phyloP scores from a whole-genome alignment of 164 flowering plant genomes.

The Vitis labrusca region DNA sequence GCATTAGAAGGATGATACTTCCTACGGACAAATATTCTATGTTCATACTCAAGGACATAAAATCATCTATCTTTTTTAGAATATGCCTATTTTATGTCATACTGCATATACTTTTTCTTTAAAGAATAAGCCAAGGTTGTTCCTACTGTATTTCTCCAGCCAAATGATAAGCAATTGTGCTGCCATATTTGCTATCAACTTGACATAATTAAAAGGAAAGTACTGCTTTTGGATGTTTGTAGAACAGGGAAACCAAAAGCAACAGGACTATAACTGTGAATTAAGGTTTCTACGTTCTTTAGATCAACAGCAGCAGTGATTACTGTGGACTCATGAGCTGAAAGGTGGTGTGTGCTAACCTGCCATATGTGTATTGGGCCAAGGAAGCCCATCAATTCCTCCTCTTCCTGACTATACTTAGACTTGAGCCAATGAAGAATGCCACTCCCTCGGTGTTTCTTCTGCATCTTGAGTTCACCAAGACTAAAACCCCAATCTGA shows the following conservation, averaged over 20 bases:
- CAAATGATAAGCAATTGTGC: not conserved
- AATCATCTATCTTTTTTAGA: not conserved
- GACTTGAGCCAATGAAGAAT: constrained; percentile 31
- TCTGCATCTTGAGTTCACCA: constrained; percentile 35
- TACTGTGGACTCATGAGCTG: no score
- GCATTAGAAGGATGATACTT: no score
- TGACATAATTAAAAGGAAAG: not conserved
- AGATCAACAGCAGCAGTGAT: no score
- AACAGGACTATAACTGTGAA: no score
- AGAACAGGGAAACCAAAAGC: not conserved
- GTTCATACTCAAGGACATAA: not conserved
- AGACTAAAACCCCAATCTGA: constrained; percentile 47
- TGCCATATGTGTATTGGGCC: constrained; percentile 57
- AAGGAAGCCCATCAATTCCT: constrained; percentile 35
- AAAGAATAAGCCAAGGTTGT: not conserved
- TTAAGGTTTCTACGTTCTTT: no score
- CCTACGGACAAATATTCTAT: not conserved
- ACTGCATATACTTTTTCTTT: not conserved
- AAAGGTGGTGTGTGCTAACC: constrained; percentile 16
- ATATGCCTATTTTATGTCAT: not conserved
- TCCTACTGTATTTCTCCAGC: not conserved
- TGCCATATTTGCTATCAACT: not conserved
- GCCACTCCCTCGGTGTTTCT: constrained; percentile 31
- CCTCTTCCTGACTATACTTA: constrained; percentile 19
- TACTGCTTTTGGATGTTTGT: not conserved